Evolutionary conservation across 1,139 yeast species (phyloP).

Genomic region (Groenewaldozyma sp.): DNA sequence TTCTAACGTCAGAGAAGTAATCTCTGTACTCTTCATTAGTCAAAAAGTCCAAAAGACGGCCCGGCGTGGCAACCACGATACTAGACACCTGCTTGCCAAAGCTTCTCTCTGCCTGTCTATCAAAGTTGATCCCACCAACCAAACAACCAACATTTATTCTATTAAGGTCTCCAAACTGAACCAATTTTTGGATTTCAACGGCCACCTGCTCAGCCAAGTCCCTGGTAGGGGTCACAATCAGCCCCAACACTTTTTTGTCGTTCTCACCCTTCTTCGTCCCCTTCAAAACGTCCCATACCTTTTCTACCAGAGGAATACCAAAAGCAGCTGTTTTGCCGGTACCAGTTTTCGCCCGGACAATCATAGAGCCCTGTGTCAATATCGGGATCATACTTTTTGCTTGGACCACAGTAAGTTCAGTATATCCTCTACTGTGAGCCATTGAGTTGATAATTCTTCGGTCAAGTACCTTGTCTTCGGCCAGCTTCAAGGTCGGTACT

Average conservation of each 20-base stretch:
- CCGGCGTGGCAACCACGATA: slow-evolving; percentile 85
- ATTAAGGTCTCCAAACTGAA: slow-evolving; percentile 28
- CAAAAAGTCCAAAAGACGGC: slow-evolving; percentile 60
- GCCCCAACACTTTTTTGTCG: slow-evolving; percentile 36
- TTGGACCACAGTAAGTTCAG: slow-evolving; percentile 68
- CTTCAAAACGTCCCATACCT: slow-evolving; percentile 31
- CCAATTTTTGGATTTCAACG: slow-evolving; percentile 43
- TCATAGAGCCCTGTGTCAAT: slow-evolving; percentile 49
- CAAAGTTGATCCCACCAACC: slow-evolving; percentile 45
- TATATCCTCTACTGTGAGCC: slow-evolving; percentile 25
- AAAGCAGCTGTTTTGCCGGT: slow-evolving; percentile 93
- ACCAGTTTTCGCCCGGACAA: slow-evolving; percentile 89
- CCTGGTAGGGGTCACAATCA: slow-evolving; percentile 84
- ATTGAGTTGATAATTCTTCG: slow-evolving; percentile 30
- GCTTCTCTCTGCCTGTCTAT: slow-evolving; percentile 30
- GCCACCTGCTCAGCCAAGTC: slow-evolving; percentile 84
- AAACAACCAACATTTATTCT: slow-evolving; percentile 31
- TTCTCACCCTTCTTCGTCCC: slow-evolving; percentile 21
- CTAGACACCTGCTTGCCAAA: slow-evolving; percentile 23
- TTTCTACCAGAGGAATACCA: slow-evolving; percentile 67
- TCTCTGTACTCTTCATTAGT: slow-evolving; percentile 37
- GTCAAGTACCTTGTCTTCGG: slow-evolving; percentile 24
- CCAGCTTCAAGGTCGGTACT: slow-evolving; percentile 24
- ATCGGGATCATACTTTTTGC: slow-evolving; percentile 62
- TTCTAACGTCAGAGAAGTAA: slow-evolving; percentile 46